Percentiles rank a stretch among this genome's conserved stretches.
Evolutionary conservation across 2,329 filamentous ascomycete genomes (phyloP).

Genomic region (Cercospora sp.): DNA sequence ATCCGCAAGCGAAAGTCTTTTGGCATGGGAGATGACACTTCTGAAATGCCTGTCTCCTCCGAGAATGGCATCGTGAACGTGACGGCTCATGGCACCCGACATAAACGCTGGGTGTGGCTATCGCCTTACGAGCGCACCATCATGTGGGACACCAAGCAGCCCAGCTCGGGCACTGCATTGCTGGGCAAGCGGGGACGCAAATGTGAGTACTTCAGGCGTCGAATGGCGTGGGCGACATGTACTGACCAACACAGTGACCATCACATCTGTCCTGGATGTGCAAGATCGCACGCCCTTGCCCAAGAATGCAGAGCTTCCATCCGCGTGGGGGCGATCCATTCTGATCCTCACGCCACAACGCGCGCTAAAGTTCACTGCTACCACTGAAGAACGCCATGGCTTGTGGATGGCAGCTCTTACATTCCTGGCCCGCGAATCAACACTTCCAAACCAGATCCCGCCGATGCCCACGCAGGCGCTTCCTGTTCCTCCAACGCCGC

Average conservation of each 20-base stretch:
- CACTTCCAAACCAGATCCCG: constrained; percentile 30
- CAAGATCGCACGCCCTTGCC: constrained; percentile 89
- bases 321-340: constrained; percentile 84
- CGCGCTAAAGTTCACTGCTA: constrained; percentile 91
- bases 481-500: constrained; percentile 34
- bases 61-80: constrained; percentile 66
- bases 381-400: constrained; percentile 81
- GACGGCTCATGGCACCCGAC: constrained; percentile 65
- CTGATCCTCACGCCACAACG: constrained; percentile 90
- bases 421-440: constrained; percentile 84
- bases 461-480: constrained; percentile 34
- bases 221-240: not conserved
- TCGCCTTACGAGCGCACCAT: constrained; percentile 94
- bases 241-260: constrained; percentile 64
- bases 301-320: constrained; percentile 52
- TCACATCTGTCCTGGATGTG: constrained; percentile 95
- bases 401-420: constrained; percentile 93
- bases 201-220: constrained; percentile 60
- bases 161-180: constrained; percentile 79
- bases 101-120: constrained; percentile 98
- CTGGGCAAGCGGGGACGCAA: constrained; percentile 95
- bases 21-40: constrained; percentile 62
- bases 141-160: constrained; percentile 98
- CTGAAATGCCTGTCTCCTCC: constrained; percentile 52
- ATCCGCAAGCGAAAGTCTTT: constrained; percentile 87